These are phyloP conservation scores for Magnolia officinalis DNA, from an alignment of 164 flowering plant species.

Conservation along the genomic window DNA sequence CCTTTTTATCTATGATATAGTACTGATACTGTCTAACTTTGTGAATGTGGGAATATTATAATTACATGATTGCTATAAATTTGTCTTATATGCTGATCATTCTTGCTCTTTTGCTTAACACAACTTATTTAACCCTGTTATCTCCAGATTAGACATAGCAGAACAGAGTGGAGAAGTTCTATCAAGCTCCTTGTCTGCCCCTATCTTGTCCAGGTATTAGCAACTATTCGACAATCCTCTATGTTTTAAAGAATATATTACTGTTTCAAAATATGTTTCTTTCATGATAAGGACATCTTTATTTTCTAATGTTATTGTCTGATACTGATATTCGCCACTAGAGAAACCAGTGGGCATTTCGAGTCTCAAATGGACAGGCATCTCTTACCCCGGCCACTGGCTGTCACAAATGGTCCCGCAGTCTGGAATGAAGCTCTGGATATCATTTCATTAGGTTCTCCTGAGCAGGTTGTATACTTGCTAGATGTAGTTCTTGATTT, in stretches of 20 bases:
- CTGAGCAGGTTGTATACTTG: slow-evolving; percentile 66
- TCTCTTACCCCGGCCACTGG: slow-evolving; percentile 32
- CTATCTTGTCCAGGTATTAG: slow-evolving; percentile 50
- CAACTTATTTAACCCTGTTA: background rate
- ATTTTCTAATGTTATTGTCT: background rate
- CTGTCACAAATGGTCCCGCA: slow-evolving; percentile 60
- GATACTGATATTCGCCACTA: slow-evolving; percentile 14
- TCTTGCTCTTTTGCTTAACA: background rate
- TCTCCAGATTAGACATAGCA: slow-evolving; percentile 67
- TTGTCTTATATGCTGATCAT: background rate
- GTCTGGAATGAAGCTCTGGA: slow-evolving; percentile 99
- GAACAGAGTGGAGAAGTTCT: slow-evolving; percentile 89
- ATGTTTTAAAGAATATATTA: background rate
- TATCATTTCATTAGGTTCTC: slow-evolving; percentile 73
- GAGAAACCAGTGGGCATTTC: slow-evolving; percentile 57
- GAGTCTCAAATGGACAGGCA: slow-evolving; percentile 58
- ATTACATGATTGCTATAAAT: background rate
- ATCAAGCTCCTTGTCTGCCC: slow-evolving; percentile 50
- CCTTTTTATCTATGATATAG: no score
- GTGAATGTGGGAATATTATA: no score
- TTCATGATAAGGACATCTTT: background rate
- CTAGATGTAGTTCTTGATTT: background rate
- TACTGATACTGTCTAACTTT: no score
- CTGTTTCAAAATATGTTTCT: slow-evolving; percentile 1
- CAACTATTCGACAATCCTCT: background rate